Evolutionary conservation across 371 early-diverging fungal genomes (phyloP), one percentile per base, ranked within the genome.

Genomic region (Actinomucor elegans): DNA sequence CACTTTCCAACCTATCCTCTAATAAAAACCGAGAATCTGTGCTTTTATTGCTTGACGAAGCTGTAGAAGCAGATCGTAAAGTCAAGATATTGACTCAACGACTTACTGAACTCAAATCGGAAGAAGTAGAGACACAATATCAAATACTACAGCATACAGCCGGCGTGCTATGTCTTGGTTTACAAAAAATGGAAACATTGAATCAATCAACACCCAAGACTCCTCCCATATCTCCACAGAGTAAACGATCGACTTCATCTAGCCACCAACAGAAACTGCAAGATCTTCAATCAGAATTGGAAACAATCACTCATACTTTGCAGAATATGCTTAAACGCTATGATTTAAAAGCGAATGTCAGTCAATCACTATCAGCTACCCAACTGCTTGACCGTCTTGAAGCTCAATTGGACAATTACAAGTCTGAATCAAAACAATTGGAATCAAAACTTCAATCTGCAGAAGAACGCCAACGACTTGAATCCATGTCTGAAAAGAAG

Each of bases 101-200:
- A 26, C 60, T 90, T 11, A 84, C 84, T 73, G 79, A 81, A 29
- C 50, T 83, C 26, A 73, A 81, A 5, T 73, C 78, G 29, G 69
- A 81, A 29, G 79, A 85, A 18, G 70, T 85, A 14, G 81, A 86
- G n/a, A 67, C 81, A 4, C 88, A 89, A 44, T 71, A 85, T 12
- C 73, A 69, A 14, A 74, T 90, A 17, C 53, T 90, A 20, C 83
- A 87, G 48, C 93, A 92, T 52, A 83, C 85, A 10, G 85, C 86
- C 0, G 87, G 82, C 11, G 80, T 85, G 3, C 57, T 92, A n/a
- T 67, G 68, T 1, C 43, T 69, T 5, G 84, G 80, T 2, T 58
- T 77, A 4, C 73, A 73, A 17, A 55, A 72, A 17, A 38, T 76
- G 3, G 77, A 77, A 51, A 63, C 62, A n/a, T n/a, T 15, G 17